Evolutionary conservation across 805 yeast genomes (phyloP).

Genomic region (Saturnispora diversa): DNA sequence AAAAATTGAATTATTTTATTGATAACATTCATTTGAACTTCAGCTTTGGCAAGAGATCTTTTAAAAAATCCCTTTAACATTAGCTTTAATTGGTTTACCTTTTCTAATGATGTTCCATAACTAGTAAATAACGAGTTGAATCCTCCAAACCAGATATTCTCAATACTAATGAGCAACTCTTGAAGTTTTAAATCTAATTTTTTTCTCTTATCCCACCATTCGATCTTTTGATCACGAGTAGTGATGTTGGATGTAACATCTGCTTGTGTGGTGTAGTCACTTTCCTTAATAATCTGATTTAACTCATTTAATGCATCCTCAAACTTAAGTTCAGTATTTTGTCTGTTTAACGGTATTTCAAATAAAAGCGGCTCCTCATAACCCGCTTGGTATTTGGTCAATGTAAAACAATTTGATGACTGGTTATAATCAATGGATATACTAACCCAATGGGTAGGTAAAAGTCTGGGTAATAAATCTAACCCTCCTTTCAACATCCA

Average conservation of each 20-base stretch:
- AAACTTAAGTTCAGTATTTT: conserved; percentile 38
- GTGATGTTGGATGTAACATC: conserved; percentile 44
- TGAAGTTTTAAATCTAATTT: conserved; percentile 50
- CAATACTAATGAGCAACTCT: conserved; percentile 48
- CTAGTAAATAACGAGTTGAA: conserved; percentile 56
- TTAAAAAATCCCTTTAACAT: too few species aligned
- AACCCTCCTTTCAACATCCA: conserved; percentile 1
- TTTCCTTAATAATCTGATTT: conserved; percentile 44
- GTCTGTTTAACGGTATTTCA: conserved; percentile 54
- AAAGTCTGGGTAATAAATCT: neutral
- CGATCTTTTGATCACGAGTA: conserved; percentile 50
- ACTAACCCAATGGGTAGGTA: conserved; percentile 50
- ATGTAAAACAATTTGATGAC: conserved; percentile 46
- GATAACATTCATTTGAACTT: neutral
- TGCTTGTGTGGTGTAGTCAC: conserved; percentile 51
- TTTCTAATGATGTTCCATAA: conserved; percentile 22
- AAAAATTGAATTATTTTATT: neutral
- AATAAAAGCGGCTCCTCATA: conserved; percentile 30
- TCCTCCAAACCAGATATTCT: conserved; percentile 69
- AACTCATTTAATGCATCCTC: conserved; percentile 40
- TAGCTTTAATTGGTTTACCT: too few species aligned
- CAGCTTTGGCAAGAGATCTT: too few species aligned
- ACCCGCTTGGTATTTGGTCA: conserved; percentile 24
- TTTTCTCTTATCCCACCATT: conserved; percentile 75
- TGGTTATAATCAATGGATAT: conserved; percentile 55